Evolutionary conservation across 164 flowering plant genomes (phyloP), one percentile per base, ranked within the genome.

Genomic region (Vitis vinifera): DNA sequence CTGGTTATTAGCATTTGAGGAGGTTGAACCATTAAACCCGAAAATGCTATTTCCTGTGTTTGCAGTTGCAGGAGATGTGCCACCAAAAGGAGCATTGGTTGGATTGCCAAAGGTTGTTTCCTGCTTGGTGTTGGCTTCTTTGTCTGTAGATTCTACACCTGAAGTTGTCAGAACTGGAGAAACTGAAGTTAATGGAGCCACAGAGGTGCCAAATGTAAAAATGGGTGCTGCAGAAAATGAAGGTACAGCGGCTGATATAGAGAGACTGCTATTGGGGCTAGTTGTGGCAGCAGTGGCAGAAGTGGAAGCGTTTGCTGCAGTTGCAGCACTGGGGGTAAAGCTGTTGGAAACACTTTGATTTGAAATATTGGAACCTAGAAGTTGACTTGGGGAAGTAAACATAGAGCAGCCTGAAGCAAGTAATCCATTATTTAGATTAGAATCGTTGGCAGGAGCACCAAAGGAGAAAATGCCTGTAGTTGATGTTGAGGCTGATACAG

Each of bases 191-290:
- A 82, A 61, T 47, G 77, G 27, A 61, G 63, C 59, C 11, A 59
- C 56, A 58, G 87, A 61, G 15, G 79, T 64, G 2, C 80, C 89
- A 83, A 84, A 81, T 14, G 76, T 78, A 68, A 85, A 82, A 59
- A 69, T 2, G 44, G 85, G 70, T 55, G 76, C 62, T 15, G 71
- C 53, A 0, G 82, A 52, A 65, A 60, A 63, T 51, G 80, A 67
- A 52, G 91, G 68, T n/a, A 70, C 62, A 49, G 77, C 72, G 56
- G 78, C 60, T 0, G 85, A 62, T 16, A 61, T n/a, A 57, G 82
- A 70, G n/a, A 49, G 60, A 63, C 59, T 61, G 71, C 69, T 67
- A 68, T 10, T 69, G 49, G 64, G 51, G 58, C 63, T 51, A 6
- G 64, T 53, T 3, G 48, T 63, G 49, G 74, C 1, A 10, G 65